Evolutionary conservation across 2,329 filamentous ascomycete genomes (phyloP).

Genomic region (Colletotrichum sp.): DNA sequence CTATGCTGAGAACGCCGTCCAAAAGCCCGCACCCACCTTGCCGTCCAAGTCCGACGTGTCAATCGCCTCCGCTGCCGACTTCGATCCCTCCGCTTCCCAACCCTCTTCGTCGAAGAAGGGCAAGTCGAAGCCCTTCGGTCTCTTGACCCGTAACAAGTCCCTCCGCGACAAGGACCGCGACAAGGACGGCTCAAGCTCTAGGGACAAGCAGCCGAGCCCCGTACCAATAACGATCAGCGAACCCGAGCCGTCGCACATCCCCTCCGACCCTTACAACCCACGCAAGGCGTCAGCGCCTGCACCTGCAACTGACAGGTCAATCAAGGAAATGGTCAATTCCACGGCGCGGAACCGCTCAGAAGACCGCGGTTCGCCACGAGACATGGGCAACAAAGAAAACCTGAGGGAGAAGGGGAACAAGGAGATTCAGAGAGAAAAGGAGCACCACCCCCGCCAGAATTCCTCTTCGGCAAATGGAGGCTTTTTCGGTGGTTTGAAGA

Average conservation of each 20-base stretch:
- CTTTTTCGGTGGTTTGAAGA: conserved; percentile 77
- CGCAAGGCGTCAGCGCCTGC: conserved; percentile 68
- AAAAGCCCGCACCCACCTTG: conserved; percentile 44
- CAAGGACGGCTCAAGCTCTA: conserved; percentile 39
- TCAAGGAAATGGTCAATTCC: conserved; percentile 71
- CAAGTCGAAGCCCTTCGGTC: conserved; percentile 61
- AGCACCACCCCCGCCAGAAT: conserved; percentile 48
- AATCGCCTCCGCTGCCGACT: conserved; percentile 52
- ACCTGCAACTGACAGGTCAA: conserved; percentile 68
- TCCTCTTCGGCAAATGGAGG: conserved; percentile 64
- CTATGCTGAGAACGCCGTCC: conserved; percentile 36
- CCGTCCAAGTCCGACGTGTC: conserved; percentile 59
- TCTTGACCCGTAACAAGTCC: conserved; percentile 57
- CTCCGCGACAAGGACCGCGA: conserved; percentile 53
- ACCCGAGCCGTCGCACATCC: conserved; percentile 38
- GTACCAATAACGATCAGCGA: conserved; percentile 35
- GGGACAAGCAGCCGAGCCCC: conserved; percentile 31
- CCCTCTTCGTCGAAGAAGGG: conserved; percentile 45
- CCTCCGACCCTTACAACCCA: conserved; percentile 38
- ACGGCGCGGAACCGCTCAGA: conserved; percentile 73
- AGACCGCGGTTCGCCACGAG: conserved; percentile 62
- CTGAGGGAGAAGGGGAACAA: conserved; percentile 50
- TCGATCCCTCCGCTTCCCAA: conserved; percentile 39
- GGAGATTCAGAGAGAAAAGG: conserved; percentile 6
- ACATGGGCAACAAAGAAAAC: conserved; percentile 47